Percentiles rank a stretch among this genome's conserved stretches.
Evolutionary conservation across 192 early-diverging fungal genomes (phyloP).

Genomic region (Entomortierella beljakovae): DNA sequence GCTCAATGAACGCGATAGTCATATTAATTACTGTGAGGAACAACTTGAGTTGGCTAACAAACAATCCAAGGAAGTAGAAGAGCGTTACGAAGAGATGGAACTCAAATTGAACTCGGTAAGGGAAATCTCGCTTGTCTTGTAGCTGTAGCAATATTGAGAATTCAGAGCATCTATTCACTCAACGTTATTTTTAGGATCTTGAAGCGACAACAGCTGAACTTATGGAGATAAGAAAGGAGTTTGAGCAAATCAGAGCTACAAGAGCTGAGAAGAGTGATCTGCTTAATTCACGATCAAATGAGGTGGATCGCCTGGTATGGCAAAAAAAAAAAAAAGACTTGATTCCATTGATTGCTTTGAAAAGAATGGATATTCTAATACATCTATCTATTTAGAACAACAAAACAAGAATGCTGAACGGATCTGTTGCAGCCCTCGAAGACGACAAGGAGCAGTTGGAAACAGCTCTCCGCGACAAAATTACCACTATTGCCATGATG

Average conservation of each 20-base stretch:
- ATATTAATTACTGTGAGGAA: constrained; percentile 44
- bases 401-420: constrained; percentile 46
- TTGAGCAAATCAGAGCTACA: constrained; percentile 46
- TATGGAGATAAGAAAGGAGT: constrained; percentile 38
- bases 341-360: too few species aligned
- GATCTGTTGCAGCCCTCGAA: constrained; percentile 40
- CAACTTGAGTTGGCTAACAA: constrained; percentile 45
- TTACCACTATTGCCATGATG: constrained; percentile 48
- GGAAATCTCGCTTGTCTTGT: background rate
- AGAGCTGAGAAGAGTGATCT: constrained; percentile 44
- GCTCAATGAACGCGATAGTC: constrained; percentile 51
- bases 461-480: constrained; percentile 45
- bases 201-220: constrained; percentile 36
- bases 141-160: too few species aligned
- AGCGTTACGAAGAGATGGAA: constrained; percentile 54
- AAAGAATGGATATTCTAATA: too few species aligned
- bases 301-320: constrained; percentile 56
- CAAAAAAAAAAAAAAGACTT: background rate
- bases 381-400: constrained; percentile 9
- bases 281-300: constrained; percentile 36
- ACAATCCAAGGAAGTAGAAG: constrained; percentile 50
- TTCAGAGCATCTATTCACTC: too few species aligned
- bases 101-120: constrained; percentile 47
- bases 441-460: constrained; percentile 39
- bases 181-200: constrained; percentile 39